A percentile compares a stretch with the other conserved stretches of the same genome.
phyloP scores from a whole-genome alignment of 192 early-diverging fungal species.

The Coemansia sp. region DNA sequence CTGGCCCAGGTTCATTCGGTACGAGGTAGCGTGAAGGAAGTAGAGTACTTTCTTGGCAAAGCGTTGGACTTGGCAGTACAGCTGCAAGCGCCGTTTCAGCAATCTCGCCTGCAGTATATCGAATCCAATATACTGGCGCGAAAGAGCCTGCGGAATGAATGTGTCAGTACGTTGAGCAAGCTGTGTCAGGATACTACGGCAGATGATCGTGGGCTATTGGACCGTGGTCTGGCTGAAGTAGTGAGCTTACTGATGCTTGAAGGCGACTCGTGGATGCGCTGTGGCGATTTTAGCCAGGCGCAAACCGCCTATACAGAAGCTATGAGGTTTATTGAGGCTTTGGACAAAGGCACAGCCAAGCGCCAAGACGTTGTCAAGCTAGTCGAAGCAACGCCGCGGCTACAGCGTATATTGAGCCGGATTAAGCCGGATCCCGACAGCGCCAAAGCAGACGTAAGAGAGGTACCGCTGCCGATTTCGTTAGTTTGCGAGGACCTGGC shows the following conservation, averaged over 20 bases:
- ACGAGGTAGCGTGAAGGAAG: slow-evolving; percentile 45
- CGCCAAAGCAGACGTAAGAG: background rate
- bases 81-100: slow-evolving; percentile 23
- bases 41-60: slow-evolving; percentile 40
- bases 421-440: background rate
- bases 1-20: slow-evolving; percentile 34
- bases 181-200: slow-evolving; percentile 1
- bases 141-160: slow-evolving; percentile 30
- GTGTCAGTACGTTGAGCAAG: slow-evolving; percentile 8
- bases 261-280: slow-evolving; percentile 38
- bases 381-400: slow-evolving; percentile 10
- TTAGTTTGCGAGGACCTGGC: slow-evolving; percentile 26
- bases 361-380: background rate
- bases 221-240: background rate
- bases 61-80: slow-evolving; percentile 20
- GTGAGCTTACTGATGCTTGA: slow-evolving; percentile 23
- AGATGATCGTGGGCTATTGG: background rate
- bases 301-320: slow-evolving; percentile 19
- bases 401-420: slow-evolving; percentile 19
- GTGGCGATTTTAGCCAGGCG: slow-evolving; percentile 11
- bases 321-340: background rate
- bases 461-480: background rate
- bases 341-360: background rate
- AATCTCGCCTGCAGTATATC: slow-evolving; percentile 11
- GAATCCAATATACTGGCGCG: slow-evolving; percentile 39